Percentiles rank a stretch among this genome's conserved stretches.
phyloP scores from a whole-genome alignment of 345 rosid genomes.

The Salix dunnii region DNA sequence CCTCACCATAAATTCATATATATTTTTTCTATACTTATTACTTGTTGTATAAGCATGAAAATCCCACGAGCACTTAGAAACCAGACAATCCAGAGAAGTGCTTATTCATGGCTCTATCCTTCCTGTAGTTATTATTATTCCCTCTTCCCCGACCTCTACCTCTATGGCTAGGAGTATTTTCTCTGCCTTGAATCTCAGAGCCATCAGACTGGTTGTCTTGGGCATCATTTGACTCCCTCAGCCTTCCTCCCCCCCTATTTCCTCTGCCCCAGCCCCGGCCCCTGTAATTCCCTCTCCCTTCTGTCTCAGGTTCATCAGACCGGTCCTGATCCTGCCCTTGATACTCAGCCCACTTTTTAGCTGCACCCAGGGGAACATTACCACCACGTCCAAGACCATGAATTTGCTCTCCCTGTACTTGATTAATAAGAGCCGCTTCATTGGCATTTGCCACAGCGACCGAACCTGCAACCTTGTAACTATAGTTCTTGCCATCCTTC shows the following conservation, averaged over 20 bases:
- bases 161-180: constrained; percentile 29
- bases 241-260: constrained; percentile 32
- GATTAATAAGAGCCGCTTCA: constrained; percentile 62
- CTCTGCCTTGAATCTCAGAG: constrained; percentile 36
- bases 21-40: not conserved
- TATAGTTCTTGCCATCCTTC: constrained; percentile 93
- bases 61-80: constrained; percentile 22
- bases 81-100: constrained; percentile 73
- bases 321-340: constrained; percentile 26
- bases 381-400: constrained; percentile 91
- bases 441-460: constrained; percentile 69
- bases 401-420: constrained; percentile 62
- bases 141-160: constrained; percentile 54
- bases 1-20: not conserved
- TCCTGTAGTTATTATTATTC: constrained; percentile 45
- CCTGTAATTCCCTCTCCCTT: constrained; percentile 40
- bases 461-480: constrained; percentile 83
- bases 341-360: constrained; percentile 52
- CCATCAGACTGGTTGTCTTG: constrained; percentile 29
- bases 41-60: not conserved
- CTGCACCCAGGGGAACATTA: constrained; percentile 73
- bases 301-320: constrained; percentile 36
- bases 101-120: constrained; percentile 68
- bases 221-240: constrained; percentile 15
- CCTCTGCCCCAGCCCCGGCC: constrained; percentile 61